Base-by-base conservation (phyloP, 176 grass and related monocot species). In the Stipa capillata region DNA sequence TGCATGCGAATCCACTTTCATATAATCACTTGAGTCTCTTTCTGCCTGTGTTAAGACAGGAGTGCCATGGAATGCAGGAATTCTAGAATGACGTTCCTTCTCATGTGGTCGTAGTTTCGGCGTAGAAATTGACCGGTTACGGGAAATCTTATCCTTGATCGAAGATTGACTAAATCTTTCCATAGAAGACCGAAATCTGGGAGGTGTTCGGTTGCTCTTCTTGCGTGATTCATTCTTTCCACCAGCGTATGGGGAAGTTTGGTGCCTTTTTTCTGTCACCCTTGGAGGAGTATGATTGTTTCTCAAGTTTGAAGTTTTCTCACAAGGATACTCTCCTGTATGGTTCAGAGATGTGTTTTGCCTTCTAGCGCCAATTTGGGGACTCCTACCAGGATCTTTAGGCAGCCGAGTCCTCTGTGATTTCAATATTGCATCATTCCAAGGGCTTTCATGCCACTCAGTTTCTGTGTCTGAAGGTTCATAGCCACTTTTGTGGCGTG, bases 391-490 rank as follows among this genome's bases (percentile, higher is more conserved):
- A 93, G 51, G 78, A 85, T 74, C 81, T 49, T 69, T 71, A 66
- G 84, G 66, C 43, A 86, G 31, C 77, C 33, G 79, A 69, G 44
- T 66, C 66, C 66, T 79, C 58, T 84, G 49, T 72, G 91, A 90
- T 68, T 41, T 82, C 33, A 79, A 39, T 82, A 51, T 64, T 63
- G 54, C 87, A 50, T 93, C 85, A 39, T 90, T 82, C 85, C 87
- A 90, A 74, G 91, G 91, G 85, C 88, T 93, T 77, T 93, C 91
- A 73, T 90, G 85, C 88, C 91, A 90, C 67, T 93, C 91, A 54
- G 87, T 84, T 84, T 93, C 91, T 24, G 91, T 93, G 69, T 93
- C 87, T 6, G 91, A 93, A 78, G 91, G 91, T 76, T 93, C 91
- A 70, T 93, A 93, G 49, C 87, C 91, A 82, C 87, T 93, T 75